These are phyloP conservation scores for Pseudogymnoascus sp. DNA, from an alignment of 2,329 filamentous ascomycete genomes.

Conservation along the genomic window DNA sequence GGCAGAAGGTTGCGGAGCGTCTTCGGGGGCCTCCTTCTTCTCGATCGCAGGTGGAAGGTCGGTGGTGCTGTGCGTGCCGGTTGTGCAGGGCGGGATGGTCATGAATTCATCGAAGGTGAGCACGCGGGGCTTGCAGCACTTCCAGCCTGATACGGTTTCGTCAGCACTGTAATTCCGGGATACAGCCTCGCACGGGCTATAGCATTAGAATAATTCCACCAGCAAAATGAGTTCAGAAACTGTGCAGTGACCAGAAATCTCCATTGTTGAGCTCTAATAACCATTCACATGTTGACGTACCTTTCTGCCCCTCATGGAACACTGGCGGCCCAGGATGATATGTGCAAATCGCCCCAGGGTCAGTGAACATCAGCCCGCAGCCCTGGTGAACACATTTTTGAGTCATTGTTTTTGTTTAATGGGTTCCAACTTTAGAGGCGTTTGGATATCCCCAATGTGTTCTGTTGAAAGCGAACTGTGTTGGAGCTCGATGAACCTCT, in stretches of 20 bases:
- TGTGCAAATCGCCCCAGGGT: constrained; percentile 72
- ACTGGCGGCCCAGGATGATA: constrained; percentile 92
- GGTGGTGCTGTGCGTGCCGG: constrained; percentile 83
- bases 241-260: constrained; percentile 2
- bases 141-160: constrained; percentile 62
- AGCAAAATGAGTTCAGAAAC: background rate
- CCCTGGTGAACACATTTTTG: constrained; percentile 94
- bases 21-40: constrained; percentile 42
- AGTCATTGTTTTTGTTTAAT: constrained; percentile 25
- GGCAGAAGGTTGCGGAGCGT: constrained; percentile 25
- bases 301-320: constrained; percentile 98
- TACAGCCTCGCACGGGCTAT: constrained; percentile 7
- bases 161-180: background rate
- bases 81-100: constrained; percentile 81
- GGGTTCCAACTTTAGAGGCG: background rate
- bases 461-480: background rate
- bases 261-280: constrained; percentile 1
- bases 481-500: constrained; percentile 7
- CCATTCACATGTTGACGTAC: constrained; percentile 41
- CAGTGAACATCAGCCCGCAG: constrained; percentile 80
- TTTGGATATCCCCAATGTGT: constrained; percentile 3
- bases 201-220: constrained; percentile 13
- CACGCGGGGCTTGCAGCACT: constrained; percentile 95
- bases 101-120: constrained; percentile 99
- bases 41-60: constrained; percentile 58